Evolutionary conservation across 2,329 filamentous ascomycete genomes (phyloP), one percentile per base, ranked within the genome.

Genomic region (Magnaporthiopsis rhizophila): DNA sequence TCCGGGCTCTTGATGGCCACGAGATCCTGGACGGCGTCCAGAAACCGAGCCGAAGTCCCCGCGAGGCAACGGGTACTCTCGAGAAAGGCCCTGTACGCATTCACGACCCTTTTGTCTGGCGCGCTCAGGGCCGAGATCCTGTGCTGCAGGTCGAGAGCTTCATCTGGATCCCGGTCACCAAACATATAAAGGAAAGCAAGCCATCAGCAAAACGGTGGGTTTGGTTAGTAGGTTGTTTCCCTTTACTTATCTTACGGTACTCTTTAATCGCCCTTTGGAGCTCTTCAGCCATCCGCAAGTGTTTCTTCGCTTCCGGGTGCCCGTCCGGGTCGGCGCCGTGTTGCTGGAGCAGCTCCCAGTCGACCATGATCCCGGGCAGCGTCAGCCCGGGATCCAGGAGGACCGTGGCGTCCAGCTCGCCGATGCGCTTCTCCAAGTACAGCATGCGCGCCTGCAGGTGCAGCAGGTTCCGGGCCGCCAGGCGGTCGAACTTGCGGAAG

Each of bases 101-200:
- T 6, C 5, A 59, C 28, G 24, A 59, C 24, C 26, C 58, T 24
- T 34, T n/a, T 28, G 12, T 34, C 34, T n/a, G 58, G 58, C 6
- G 15, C 24, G 34, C 58, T 30, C 28, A 59, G 13, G 7, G 15
- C 34, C 4, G 58, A 15, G 21, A 32, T 32, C 6, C 28, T 28
- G 58, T 34, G 28, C 34, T 59, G 58, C 58, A 59, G 26, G 28
- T 59, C 58, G 28, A 59, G 58, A 9, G 58, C 58, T 59, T 59
- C 26, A 59, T 59, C 26, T 59, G 58, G 3, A 21, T 59, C 58
- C 58, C 58, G 18, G 9, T 30, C 30, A 30, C 30, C 30, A 7
- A 3, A 26, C 26, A 26, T 26, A 26, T 3, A 26, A 26, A 30
- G 3, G 30, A 30, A 30, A 5, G 6, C 3, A 30, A 30, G 3